Evolutionary conservation across 257 asterid genomes (phyloP).

Genomic region (Thymus quinquecostatus): DNA sequence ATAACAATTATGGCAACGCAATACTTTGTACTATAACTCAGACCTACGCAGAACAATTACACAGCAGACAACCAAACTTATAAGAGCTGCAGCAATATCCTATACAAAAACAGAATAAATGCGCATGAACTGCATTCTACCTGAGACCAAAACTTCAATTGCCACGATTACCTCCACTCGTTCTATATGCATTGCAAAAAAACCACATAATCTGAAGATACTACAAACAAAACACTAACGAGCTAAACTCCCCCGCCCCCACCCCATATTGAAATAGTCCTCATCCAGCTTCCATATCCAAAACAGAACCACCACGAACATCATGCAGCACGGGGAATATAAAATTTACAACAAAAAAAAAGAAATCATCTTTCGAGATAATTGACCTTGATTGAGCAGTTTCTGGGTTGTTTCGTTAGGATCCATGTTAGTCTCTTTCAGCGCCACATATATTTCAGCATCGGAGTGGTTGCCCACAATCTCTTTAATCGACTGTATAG

Average conservation of each 20-base stretch:
- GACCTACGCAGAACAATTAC: slow-evolving; percentile 12
- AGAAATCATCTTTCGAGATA: background rate
- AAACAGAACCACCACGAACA: background rate
- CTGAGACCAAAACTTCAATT: background rate
- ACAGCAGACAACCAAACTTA: background rate
- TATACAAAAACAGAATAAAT: background rate
- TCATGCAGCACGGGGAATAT: background rate
- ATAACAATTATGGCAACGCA: background rate
- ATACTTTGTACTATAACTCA: slow-evolving; percentile 7
- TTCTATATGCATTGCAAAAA: slow-evolving; percentile 21
- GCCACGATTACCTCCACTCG: background rate
- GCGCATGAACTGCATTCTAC: background rate
- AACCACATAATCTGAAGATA: slow-evolving; percentile 8
- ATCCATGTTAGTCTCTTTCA: slow-evolving; percentile 89
- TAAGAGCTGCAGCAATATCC: background rate
- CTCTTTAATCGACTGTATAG: slow-evolving; percentile 82
- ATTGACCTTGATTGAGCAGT: slow-evolving; percentile 81
- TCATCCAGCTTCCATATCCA: background rate
- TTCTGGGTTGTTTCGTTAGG: slow-evolving; percentile 94
- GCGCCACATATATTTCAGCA: slow-evolving; percentile 82
- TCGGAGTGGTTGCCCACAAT: slow-evolving; percentile 84
- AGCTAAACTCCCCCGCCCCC: background rate
- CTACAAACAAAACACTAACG: slow-evolving; percentile 7
- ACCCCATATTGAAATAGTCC: background rate
- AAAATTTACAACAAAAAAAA: background rate